Evolutionary conservation across 192 early-diverging fungal species (phyloP).

Genomic region (Linderina pennispora): DNA sequence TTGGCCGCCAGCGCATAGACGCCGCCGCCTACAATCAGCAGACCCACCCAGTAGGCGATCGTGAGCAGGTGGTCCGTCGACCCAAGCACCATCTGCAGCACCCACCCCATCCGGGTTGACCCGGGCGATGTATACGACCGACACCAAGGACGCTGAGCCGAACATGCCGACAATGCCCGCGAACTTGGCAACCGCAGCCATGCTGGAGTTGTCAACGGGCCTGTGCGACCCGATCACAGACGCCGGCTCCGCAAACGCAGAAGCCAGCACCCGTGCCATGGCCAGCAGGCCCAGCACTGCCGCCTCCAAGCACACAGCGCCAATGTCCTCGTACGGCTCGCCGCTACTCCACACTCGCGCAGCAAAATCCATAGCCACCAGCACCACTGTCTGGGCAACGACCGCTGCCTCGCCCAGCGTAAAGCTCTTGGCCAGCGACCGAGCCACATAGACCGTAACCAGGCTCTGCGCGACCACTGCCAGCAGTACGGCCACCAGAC

Average conservation of each 20-base stretch:
- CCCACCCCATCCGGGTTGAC: constrained; percentile 4
- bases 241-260: background rate
- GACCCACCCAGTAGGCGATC: background rate
- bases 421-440: constrained; percentile 20
- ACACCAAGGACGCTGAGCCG: background rate
- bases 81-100: background rate
- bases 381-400: constrained; percentile 9
- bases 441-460: background rate
- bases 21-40: too few species aligned
- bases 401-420: constrained; percentile 37
- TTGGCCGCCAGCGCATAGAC: constrained; percentile 6
- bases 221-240: background rate
- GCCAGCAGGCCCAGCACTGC: background rate
- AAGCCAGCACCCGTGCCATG: background rate
- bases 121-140: constrained; percentile 3
- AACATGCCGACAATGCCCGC: background rate
- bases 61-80: too few species aligned
- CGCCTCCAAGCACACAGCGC: constrained; percentile 13
- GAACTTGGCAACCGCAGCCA: background rate
- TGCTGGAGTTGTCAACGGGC: background rate
- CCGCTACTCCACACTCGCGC: constrained; percentile 2
- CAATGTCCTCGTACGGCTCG: constrained; percentile 2
- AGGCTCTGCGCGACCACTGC: background rate
- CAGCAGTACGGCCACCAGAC: background rate
- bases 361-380: constrained; percentile 8